Evolutionary conservation across 2,329 filamentous ascomycete genomes (phyloP).

Genomic region (Tolypocladium sp.): DNA sequence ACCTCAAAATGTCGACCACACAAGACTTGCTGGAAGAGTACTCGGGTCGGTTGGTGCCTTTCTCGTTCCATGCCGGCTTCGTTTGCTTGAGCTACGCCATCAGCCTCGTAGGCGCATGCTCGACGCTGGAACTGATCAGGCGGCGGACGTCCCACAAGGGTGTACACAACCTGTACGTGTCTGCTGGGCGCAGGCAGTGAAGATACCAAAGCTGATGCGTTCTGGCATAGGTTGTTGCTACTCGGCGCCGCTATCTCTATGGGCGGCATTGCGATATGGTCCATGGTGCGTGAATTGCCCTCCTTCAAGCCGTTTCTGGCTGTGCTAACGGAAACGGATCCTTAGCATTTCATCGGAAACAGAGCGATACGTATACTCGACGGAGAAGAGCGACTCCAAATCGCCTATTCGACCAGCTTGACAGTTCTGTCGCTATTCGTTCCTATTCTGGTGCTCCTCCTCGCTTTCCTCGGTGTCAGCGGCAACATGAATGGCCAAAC

Average conservation of each 20-base stretch:
- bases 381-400: slow-evolving; percentile 53
- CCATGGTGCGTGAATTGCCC: slow-evolving; percentile 39
- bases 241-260: slow-evolving; percentile 58
- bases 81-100: slow-evolving; percentile 67
- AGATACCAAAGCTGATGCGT: neutral
- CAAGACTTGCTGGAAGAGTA: slow-evolving; percentile 27
- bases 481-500: slow-evolving; percentile 38
- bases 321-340: too few species aligned
- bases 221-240: slow-evolving; percentile 44
- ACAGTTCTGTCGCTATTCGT: slow-evolving; percentile 71
- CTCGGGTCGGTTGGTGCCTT: slow-evolving; percentile 35
- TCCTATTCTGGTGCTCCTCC: slow-evolving; percentile 62
- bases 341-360: slow-evolving; percentile 54
- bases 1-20: slow-evolving; percentile 2
- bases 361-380: slow-evolving; percentile 61
- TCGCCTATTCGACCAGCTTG: slow-evolving; percentile 61
- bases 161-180: slow-evolving; percentile 55
- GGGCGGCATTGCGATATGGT: slow-evolving; percentile 68
- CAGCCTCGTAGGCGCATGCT: slow-evolving; percentile 67
- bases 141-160: slow-evolving; percentile 62
- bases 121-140: slow-evolving; percentile 75
- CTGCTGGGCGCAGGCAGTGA: neutral
- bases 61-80: slow-evolving; percentile 48
- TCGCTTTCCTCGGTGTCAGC: slow-evolving; percentile 65
- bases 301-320: neutral